Evolutionary conservation across 108 stramenopile species (phyloP).

Genomic region (Chaetoceros muelleri): DNA sequence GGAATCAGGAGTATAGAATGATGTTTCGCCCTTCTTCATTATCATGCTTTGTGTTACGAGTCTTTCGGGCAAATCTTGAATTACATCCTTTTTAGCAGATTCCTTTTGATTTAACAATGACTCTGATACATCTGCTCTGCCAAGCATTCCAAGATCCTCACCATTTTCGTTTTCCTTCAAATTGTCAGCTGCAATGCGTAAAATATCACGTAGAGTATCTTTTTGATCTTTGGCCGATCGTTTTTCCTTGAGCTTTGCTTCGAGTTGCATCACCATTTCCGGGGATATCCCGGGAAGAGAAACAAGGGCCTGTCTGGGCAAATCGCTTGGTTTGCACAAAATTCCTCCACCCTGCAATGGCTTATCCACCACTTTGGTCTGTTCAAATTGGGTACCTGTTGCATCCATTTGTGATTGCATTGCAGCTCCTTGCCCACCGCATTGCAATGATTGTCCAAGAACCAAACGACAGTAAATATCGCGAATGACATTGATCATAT

Average conservation of each 20-base stretch:
- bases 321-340: constrained; percentile 46
- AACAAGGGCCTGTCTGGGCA: constrained; percentile 55
- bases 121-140: constrained; percentile 51
- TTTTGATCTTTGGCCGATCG: constrained; percentile 82
- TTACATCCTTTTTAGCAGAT: constrained; percentile 14
- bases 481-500: constrained; percentile 79
- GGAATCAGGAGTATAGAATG: neutral
- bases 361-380: constrained; percentile 61
- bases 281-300: constrained; percentile 55
- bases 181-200: constrained; percentile 67
- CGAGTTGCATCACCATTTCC: constrained; percentile 39
- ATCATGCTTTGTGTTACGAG: constrained; percentile 56
- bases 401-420: constrained; percentile 29
- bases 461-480: constrained; percentile 81
- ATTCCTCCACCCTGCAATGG: constrained; percentile 83
- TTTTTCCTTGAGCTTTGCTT: constrained; percentile 46
- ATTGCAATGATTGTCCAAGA: constrained; percentile 67
- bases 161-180: constrained; percentile 33
- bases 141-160: constrained; percentile 35
- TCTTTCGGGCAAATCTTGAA: constrained; percentile 63
- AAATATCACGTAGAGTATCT: constrained; percentile 60
- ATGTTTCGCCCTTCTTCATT: constrained; percentile 27
- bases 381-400: constrained; percentile 39
- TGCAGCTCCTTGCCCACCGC: constrained; percentile 82
- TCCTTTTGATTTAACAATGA: constrained; percentile 36